These are phyloP conservation scores for Pholiota molesta DNA, from an alignment of 768 basidiomycete species.

Conservation along the genomic window DNA sequence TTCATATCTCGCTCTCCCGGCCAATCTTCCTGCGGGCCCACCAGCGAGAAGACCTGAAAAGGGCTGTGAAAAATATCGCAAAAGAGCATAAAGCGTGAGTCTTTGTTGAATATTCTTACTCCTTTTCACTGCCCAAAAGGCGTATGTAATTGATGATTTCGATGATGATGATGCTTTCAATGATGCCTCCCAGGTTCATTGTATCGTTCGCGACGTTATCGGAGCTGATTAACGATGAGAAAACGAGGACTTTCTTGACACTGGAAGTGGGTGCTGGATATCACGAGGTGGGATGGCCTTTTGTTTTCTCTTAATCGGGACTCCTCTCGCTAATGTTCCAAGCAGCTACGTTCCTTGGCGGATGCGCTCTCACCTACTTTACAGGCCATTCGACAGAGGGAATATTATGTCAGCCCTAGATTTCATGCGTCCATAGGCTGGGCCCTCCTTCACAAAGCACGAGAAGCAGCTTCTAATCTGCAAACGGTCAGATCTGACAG, in stretches of 20 bases:
- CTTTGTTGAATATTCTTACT: neutral
- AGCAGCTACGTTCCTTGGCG: conserved; percentile 63
- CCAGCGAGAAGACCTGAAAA: conserved; percentile 75
- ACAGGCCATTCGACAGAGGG: conserved; percentile 64
- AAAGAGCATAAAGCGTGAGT: conserved; percentile 50
- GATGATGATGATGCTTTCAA: conserved; percentile 1
- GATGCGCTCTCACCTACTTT: conserved; percentile 62
- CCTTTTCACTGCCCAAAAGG: neutral
- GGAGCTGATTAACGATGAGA: conserved; percentile 78
- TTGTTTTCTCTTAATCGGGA: conserved; percentile 6
- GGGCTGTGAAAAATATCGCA: conserved; percentile 57
- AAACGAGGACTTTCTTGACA: conserved; percentile 78
- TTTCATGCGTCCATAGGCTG: conserved; percentile 93
- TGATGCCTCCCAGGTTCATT: conserved; percentile 53
- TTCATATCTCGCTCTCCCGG: conserved; percentile 87
- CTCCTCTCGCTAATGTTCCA: conserved; percentile 4
- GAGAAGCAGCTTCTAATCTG: conserved; percentile 6
- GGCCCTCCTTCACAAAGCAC: conserved; percentile 60
- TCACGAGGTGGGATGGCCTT: conserved; percentile 52
- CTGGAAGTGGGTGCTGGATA: conserved; percentile 87
- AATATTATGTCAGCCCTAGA: conserved; percentile 78
- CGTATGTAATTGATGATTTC: neutral
- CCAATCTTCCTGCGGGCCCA: conserved; percentile 80
- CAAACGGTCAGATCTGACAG: conserved; percentile 17
- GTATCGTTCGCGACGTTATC: conserved; percentile 75